Base-by-base conservation (phyloP, 2,329 filamentous ascomycete species). In the Stagonosporopsis rhizophila region DNA sequence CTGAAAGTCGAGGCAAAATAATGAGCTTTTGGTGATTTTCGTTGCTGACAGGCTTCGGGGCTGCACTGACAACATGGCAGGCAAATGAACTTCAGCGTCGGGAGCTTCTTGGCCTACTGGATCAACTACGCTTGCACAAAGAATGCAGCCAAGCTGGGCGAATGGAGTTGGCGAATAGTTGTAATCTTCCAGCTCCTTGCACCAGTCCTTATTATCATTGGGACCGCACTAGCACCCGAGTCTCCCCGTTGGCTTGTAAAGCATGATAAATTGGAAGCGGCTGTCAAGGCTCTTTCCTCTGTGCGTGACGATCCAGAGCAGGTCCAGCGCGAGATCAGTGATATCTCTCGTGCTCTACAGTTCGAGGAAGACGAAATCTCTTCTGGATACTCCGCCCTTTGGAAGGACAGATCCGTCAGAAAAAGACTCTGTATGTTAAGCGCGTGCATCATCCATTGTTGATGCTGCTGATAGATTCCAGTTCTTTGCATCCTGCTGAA, bases 301-400 rank as follows among this genome's bases (percentile, higher is more conserved):
- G 85, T 89, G 54, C 85, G 87, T 34, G 82, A 84, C 25, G 83
- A 82, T 1, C 82, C 87, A 9, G 78, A 85, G 52, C 83, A 87
- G 49, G 83, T 89, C 49, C 85, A 89, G 66, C 81, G 85, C 42
- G 87, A 89, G 71, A 75, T 89, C 2, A 70, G 83, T 32, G 77
- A 79, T 27, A 89, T 89, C 66, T 82, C 83, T 3, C 84, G 87
- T 64, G 87, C 87, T 19, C 76, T 89, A 53, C 83, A 87, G 70
- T 89, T 85, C 67, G 87, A 89, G 75, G 87, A 87, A 67, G 86
- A 89, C 69, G 83, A 83, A 30, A 84, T 87, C 65, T n/a, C n/a
- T n/a, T 82, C 78, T 47, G 80, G 78, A 28, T 89, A 89, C 74
- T 71, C 76, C 41, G 85, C 87, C 0, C 79, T 89, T 17, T 88